These are phyloP conservation scores for Petunia secreta DNA, from an alignment of 257 asterid genomes.

Conservation along the genomic window DNA sequence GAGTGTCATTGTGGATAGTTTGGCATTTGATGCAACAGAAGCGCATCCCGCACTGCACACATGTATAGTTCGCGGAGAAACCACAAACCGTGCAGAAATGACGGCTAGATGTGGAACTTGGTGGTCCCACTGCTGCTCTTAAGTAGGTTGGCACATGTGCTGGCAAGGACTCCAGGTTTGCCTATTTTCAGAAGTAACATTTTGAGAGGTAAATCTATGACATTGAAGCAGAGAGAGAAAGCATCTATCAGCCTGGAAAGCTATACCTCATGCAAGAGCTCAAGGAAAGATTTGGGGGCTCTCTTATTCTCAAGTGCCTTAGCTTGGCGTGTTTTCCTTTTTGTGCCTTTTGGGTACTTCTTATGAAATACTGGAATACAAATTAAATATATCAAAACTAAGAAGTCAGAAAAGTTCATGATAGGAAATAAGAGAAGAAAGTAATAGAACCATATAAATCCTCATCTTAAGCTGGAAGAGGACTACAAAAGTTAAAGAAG, in stretches of 20 bases:
- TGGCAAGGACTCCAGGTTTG: constrained; percentile 85
- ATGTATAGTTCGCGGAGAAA: constrained; percentile 70
- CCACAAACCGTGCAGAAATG: constrained; percentile 97
- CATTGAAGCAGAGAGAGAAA: constrained; percentile 7
- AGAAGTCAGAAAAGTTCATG: neutral
- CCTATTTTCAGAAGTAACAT: constrained; percentile 47
- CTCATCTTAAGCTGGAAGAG: neutral
- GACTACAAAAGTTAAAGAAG: neutral
- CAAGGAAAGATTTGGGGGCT: constrained; percentile 87
- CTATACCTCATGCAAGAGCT: constrained; percentile 89
- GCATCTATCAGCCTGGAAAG: neutral
- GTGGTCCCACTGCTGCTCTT: constrained; percentile 97
- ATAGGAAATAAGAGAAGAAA: neutral
- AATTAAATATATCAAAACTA: neutral
- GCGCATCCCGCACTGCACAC: constrained; percentile 91
- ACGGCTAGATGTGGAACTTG: constrained; percentile 78
- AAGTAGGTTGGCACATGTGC: constrained; percentile 83
- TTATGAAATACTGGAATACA: constrained; percentile 68
- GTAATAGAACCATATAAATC: neutral
- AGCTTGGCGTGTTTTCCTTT: constrained; percentile 94
- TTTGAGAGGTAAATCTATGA: constrained; percentile 7
- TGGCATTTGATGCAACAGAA: constrained; percentile 84
- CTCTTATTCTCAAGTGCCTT: constrained; percentile 92
- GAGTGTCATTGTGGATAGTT: constrained; percentile 88
- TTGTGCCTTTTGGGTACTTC: constrained; percentile 72